A percentile compares a stretch with the other conserved stretches of the same genome.
Evolutionary conservation across 2,329 filamentous ascomycete species (phyloP).

Genomic region (Cadophora malorum): DNA sequence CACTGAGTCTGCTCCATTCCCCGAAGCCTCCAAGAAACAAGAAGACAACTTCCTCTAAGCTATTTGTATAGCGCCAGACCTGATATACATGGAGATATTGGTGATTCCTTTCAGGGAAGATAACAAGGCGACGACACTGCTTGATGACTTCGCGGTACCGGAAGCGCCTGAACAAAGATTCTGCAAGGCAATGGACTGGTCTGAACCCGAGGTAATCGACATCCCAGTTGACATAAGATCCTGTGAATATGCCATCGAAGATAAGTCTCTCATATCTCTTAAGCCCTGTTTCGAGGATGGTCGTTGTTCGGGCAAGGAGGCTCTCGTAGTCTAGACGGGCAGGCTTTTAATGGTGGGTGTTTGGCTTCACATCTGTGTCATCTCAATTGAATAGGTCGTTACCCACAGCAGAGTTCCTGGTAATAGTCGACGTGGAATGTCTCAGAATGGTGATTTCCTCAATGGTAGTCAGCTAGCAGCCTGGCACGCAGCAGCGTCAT

Average conservation of each 20-base stretch:
- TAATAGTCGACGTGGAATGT: too few relatives aligned
- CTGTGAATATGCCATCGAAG: slow-evolving; percentile 8
- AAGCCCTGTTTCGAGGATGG: not conserved
- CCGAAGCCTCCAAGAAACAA: not conserved
- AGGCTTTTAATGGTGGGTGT: not conserved
- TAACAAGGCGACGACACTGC: not conserved
- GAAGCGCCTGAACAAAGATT: not conserved
- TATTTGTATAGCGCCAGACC: not conserved
- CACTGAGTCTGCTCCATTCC: not conserved
- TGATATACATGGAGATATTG: not conserved
- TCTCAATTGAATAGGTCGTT: not conserved
- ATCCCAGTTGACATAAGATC: slow-evolving; percentile 21
- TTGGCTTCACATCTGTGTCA: not conserved
- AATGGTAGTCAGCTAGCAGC: too few relatives aligned
- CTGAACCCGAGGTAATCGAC: slow-evolving; percentile 16
- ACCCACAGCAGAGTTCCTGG: too few relatives aligned
- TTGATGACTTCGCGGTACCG: not conserved
- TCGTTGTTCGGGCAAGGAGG: not conserved
- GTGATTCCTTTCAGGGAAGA: not conserved
- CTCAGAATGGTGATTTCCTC: too few relatives aligned
- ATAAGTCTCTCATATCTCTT: slow-evolving; percentile 14
- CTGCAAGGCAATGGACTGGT: not conserved
- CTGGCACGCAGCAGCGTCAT: too few relatives aligned
- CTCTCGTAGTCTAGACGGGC: not conserved
- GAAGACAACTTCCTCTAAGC: not conserved